phyloP scores from a whole-genome alignment of 1,284 basidiomycete species.

The Rhodotorula sp. region DNA sequence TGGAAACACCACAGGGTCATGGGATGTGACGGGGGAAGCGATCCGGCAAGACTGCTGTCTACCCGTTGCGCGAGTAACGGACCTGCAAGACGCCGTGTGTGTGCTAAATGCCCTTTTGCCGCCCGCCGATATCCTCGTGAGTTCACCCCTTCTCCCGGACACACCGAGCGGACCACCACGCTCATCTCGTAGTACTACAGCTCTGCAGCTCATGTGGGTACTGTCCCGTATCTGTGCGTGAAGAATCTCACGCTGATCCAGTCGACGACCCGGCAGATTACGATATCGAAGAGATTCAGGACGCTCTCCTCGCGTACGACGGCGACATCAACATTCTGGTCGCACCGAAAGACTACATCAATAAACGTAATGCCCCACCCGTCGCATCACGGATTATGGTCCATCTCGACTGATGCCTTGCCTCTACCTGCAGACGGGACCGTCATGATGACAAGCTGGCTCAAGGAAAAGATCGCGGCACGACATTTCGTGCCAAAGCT shows the following conservation, averaged over 20 bases:
- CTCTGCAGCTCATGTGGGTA: neutral
- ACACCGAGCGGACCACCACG: neutral
- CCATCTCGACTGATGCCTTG: neutral
- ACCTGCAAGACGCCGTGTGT: constrained; percentile 6
- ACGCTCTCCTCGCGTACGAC: constrained; percentile 6
- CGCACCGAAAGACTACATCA: constrained; percentile 2
- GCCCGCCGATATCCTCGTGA: constrained; percentile 1
- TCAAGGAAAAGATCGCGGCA: neutral
- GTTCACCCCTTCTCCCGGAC: neutral
- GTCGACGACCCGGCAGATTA: neutral
- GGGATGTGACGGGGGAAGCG: neutral
- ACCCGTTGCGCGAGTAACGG: neutral
- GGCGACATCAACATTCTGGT: constrained; percentile 2
- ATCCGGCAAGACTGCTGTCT: neutral
- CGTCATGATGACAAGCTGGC: neutral
- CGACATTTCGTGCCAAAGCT: neutral
- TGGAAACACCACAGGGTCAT: neutral
- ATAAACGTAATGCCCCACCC: neutral
- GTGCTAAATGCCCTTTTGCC: constrained; percentile 1
- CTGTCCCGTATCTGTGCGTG: neutral
- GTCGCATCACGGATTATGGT: no score
- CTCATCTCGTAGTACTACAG: neutral
- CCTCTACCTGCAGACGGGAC: neutral
- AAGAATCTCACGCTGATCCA: no score
- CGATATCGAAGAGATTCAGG: constrained; percentile 8